Conservation (phyloP, 2,329 filamentous ascomycete species). For the Ilyonectria mors-panacis region DNA sequence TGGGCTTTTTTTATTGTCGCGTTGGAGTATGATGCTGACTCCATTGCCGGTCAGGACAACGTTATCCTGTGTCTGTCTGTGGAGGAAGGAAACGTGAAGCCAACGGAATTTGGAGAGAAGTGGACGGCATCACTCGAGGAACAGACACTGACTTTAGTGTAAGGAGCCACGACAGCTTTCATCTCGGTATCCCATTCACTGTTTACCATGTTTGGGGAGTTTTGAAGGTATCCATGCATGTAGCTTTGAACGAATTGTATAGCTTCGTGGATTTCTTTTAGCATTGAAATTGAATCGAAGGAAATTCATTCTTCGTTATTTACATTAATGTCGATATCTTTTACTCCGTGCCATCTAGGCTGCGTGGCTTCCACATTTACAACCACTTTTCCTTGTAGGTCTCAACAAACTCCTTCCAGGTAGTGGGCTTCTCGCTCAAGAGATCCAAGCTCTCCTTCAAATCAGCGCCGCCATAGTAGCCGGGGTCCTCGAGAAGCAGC, state of each 20-base stretch:
- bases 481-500: constrained; percentile 58
- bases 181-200: too few species aligned
- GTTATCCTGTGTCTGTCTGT: not conserved
- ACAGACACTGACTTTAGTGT: constrained; percentile 2
- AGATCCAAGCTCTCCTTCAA: constrained; percentile 52
- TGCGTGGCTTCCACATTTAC: not conserved
- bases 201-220: too few species aligned
- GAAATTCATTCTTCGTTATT: not conserved
- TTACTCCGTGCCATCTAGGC: not conserved
- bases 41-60: not conserved
- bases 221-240: too few species aligned
- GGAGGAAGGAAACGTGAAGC: constrained; percentile 3
- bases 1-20: constrained; percentile 15
- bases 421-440: constrained; percentile 54
- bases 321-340: not conserved
- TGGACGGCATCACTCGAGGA: constrained; percentile 11
- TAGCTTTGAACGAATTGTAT: too few species aligned
- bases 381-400: constrained; percentile 51
- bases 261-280: too few species aligned
- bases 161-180: not conserved
- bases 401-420: constrained; percentile 56
- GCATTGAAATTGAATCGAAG: not conserved
- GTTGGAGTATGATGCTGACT: constrained; percentile 11
- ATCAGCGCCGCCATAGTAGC: constrained; percentile 57
- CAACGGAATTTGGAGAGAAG: constrained; percentile 15